A percentile compares a stretch with the other conserved stretches of the same genome.
Conservation (phyloP, 106 monocot species). For the Vanilla planifolia region DNA sequence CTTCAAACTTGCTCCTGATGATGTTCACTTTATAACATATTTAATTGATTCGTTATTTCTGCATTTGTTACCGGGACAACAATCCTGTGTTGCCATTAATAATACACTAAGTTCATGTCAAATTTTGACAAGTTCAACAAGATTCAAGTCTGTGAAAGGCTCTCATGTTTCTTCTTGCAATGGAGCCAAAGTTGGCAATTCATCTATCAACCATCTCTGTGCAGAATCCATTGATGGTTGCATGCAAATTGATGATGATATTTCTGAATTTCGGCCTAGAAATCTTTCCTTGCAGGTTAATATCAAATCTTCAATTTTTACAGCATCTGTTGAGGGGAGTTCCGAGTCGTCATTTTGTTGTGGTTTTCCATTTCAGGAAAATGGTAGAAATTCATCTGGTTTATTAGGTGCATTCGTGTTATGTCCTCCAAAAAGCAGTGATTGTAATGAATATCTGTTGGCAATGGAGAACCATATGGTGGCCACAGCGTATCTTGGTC, state of each 20-base stretch:
- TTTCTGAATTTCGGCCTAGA: too few relatives aligned
- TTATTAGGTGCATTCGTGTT: neutral
- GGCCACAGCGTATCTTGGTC: neutral
- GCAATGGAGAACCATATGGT: neutral
- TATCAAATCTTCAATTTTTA: slow-evolving; percentile 7
- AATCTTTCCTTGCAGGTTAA: neutral
- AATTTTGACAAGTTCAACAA: neutral
- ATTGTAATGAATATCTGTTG: slow-evolving; percentile 4
- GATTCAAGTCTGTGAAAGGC: neutral
- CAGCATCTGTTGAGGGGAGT: neutral
- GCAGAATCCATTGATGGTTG: too few relatives aligned
- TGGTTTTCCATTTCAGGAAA: neutral
- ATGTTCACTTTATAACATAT: slow-evolving; percentile 24
- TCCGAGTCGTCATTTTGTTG: slow-evolving; percentile 1
- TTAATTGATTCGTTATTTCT: slow-evolving; percentile 51
- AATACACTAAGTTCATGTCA: neutral
- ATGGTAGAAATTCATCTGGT: neutral
- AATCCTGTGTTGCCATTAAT: slow-evolving; percentile 24
- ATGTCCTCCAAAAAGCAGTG: neutral
- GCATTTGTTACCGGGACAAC: slow-evolving; percentile 41
- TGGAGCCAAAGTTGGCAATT: neutral
- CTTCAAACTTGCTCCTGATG: slow-evolving; percentile 20
- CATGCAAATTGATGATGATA: too few relatives aligned
- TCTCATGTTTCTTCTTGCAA: neutral
- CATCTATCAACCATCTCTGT: neutral